Base-by-base conservation (phyloP, 352 stramenopile species). In the Aphanomyces invadans region DNA sequence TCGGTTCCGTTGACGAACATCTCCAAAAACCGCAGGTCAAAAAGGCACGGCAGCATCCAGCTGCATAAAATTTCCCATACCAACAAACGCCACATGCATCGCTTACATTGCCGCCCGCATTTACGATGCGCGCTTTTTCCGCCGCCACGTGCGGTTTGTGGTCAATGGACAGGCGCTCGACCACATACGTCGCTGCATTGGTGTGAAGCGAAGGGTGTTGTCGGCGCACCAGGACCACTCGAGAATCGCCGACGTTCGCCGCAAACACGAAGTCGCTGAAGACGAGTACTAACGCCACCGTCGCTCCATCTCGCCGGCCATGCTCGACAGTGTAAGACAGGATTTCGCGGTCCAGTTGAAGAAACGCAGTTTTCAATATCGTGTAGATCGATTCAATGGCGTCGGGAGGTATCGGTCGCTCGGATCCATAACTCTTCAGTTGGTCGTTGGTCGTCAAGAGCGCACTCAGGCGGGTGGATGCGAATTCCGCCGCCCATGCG, bases 161-260 rank as follows among this genome's bases (percentile, higher is more conserved):
- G 74, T 92, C 83, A 19, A 89, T 75, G 0, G 83, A 92, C 19
- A 92, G 70, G 52, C 83, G 83, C 5, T 42, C 36, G 36, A 42
- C 36, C 7, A 15, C 36, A 15, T 42, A 15, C 7, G 7, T 42
- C 7, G 15, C 7, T 79, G 23, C 71, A 46, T 26, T 74, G 56
- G 17, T 3, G 42, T 7, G 7, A 67, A 42, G 26, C 63, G 60
- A 12, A 54, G 61, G 54, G 61, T 71, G 26, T 83, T 71, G 10
- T 71, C 65, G 1, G 68, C 74, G 74, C 1, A 72, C 75, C 55
- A 80, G 75, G 33, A 92, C 80, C 42, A 74, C 83, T 4, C 83
- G 80, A 39, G 81, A 87, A 65, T 92, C 83, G n/a, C 83, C 83
- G 4, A 90, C 59, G 49, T 92, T 92, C 23, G 83, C 83, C 21